These are phyloP conservation scores for Multifurca ochricompacta DNA, from an alignment of 768 basidiomycete species.

Conservation along the genomic window DNA sequence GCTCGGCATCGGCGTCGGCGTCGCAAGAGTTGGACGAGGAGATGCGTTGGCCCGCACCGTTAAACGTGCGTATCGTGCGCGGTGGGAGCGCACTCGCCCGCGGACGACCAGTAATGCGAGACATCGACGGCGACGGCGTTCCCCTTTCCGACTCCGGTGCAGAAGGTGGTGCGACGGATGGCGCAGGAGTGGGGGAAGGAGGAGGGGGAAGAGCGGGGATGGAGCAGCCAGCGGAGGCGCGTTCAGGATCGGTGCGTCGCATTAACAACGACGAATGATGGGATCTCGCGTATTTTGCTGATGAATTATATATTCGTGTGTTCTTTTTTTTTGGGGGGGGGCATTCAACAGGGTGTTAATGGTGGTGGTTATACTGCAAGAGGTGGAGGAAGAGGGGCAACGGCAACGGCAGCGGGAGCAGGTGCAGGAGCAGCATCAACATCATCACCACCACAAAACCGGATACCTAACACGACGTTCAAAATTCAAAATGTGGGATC, in stretches of 20 bases:
- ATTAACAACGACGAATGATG: neutral
- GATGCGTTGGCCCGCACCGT: slow-evolving; percentile 24
- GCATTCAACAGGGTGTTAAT: no score
- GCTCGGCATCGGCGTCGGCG: slow-evolving; percentile 27
- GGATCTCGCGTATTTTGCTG: no score
- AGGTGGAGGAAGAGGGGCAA: neutral
- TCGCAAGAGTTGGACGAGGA: slow-evolving; percentile 27
- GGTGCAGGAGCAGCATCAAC: no score
- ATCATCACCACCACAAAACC: no score
- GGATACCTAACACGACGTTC: slow-evolving; percentile 16
- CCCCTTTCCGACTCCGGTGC: no score
- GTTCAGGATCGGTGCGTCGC: neutral
- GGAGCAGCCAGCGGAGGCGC: neutral
- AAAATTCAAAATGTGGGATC: slow-evolving; percentile 29
- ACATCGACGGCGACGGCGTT: no score
- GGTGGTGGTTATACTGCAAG: neutral
- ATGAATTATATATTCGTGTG: no score
- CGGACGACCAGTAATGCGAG: slow-evolving; percentile 17
- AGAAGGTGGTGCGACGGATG: no score
- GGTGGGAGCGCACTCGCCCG: slow-evolving; percentile 20
- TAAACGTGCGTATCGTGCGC: slow-evolving; percentile 28
- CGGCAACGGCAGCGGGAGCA: no score
- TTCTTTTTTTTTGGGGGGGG: no score
- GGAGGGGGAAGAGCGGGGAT: neutral
- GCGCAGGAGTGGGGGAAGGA: neutral